Evolutionary conservation across 164 flowering plant species (phyloP).

Genomic region (Aristolochia californica): DNA sequence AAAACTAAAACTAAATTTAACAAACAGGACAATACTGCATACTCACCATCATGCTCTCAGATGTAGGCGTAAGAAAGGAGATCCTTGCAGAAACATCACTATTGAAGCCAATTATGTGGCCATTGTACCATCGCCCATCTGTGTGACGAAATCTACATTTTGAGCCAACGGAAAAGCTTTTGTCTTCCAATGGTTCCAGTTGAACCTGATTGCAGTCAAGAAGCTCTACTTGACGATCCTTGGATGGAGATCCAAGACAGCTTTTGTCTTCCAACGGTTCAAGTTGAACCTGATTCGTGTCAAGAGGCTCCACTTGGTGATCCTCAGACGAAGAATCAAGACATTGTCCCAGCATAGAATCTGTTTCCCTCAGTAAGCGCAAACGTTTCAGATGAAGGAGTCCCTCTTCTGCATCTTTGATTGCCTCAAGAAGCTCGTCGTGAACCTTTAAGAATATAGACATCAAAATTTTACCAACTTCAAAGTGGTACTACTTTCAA

Average conservation of each 20-base stretch:
- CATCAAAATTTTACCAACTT: conserved; percentile 4
- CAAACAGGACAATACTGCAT: conserved; percentile 9
- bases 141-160: conserved; percentile 82
- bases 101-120: conserved; percentile 47
- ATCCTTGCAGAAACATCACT: conserved; percentile 49
- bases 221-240: conserved; percentile 46
- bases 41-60: conserved; percentile 76
- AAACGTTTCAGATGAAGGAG: conserved; percentile 71
- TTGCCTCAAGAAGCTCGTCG: conserved; percentile 72
- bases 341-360: conserved; percentile 23
- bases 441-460: conserved; percentile 40
- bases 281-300: conserved; percentile 28
- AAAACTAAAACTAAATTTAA: background rate
- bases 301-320: conserved; percentile 44
- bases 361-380: conserved; percentile 58
- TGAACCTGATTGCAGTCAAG: conserved; percentile 33
- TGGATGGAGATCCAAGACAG: conserved; percentile 6
- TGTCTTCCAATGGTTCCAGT: conserved; percentile 37
- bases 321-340: conserved; percentile 16
- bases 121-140: conserved; percentile 92
- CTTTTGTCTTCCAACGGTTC: conserved; percentile 35
- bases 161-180: conserved; percentile 44
- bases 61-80: conserved; percentile 78
- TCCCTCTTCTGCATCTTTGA: conserved; percentile 79
- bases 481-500: background rate